Evolutionary conservation across 371 early-diverging fungal genomes (phyloP).

Genomic region (Mucor lusitanicus): DNA sequence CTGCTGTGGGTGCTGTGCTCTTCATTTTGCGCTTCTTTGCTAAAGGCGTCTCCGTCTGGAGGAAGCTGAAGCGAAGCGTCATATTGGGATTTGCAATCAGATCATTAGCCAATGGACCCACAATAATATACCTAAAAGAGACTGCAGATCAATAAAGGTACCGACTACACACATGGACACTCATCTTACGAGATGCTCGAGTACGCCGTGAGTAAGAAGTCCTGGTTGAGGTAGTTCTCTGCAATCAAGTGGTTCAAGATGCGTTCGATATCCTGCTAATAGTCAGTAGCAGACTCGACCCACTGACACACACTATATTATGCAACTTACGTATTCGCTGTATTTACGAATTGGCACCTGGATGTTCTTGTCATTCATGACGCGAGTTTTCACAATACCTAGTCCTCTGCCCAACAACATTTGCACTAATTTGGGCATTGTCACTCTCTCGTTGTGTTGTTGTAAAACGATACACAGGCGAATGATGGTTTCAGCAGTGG

Average conservation of each 20-base stretch:
- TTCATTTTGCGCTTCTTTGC: slow-evolving; percentile 2
- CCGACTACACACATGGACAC: neutral
- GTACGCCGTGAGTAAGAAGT: slow-evolving; percentile 24
- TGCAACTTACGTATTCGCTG: slow-evolving; percentile 25
- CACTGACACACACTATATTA: too few relatives aligned
- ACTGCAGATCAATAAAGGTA: neutral
- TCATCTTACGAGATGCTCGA: slow-evolving; percentile 23
- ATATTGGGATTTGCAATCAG: neutral
- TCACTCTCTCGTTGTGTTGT: slow-evolving; percentile 46
- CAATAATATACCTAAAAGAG: slow-evolving; percentile 14
- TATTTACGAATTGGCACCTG: slow-evolving; percentile 34
- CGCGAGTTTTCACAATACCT: slow-evolving; percentile 37
- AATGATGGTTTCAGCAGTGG: slow-evolving; percentile 46
- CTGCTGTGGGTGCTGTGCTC: too few relatives aligned
- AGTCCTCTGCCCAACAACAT: slow-evolving; percentile 47
- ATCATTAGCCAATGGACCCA: slow-evolving; percentile 6
- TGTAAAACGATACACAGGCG: slow-evolving; percentile 39
- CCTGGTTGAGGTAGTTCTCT: slow-evolving; percentile 14
- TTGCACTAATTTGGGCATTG: slow-evolving; percentile 54
- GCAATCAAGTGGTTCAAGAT: slow-evolving; percentile 14
- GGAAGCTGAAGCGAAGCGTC: slow-evolving; percentile 1
- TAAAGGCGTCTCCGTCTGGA: neutral
- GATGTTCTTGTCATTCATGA: slow-evolving; percentile 28
- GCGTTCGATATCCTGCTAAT: slow-evolving; percentile 26
- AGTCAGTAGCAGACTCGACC: neutral